Percentiles rank a stretch among this genome's conserved stretches.
These are phyloP conservation scores for Trypanosoma caninum DNA, from an alignment of 208 protist genomes.

Conservation along the genomic window DNA sequence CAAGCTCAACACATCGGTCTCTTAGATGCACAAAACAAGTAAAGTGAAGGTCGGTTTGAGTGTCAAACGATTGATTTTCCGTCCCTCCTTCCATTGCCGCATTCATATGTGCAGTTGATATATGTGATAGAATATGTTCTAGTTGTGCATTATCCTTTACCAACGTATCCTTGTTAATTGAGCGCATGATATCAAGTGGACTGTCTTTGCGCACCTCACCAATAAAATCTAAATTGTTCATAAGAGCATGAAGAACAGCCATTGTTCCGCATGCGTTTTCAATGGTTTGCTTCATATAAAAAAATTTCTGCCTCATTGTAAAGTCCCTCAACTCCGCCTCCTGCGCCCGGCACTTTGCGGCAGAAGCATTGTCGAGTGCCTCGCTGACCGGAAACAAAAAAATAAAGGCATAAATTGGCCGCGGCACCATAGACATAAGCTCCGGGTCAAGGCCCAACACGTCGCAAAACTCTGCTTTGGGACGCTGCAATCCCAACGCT, in stretches of 20 bases:
- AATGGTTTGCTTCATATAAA: slow-evolving; percentile 92
- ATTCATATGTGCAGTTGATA: slow-evolving; percentile 58
- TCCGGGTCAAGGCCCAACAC: slow-evolving; percentile 91
- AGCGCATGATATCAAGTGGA: slow-evolving; percentile 26
- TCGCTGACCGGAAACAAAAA: slow-evolving; percentile 90
- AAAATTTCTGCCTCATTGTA: slow-evolving; percentile 46
- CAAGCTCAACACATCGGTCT: slow-evolving; percentile 91
- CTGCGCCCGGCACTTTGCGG: slow-evolving; percentile 21
- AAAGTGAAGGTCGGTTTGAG: slow-evolving; percentile 93
- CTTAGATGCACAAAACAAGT: slow-evolving; percentile 86
- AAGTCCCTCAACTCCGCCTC: slow-evolving; percentile 38
- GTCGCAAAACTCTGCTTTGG: slow-evolving; percentile 81
- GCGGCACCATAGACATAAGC: slow-evolving; percentile 89
- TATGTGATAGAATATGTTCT: too few relatives aligned
- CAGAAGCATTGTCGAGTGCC: slow-evolving; percentile 27
- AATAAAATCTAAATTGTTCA: slow-evolving; percentile 85
- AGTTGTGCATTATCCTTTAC: too few relatives aligned
- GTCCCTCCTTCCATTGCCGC: slow-evolving; percentile 69
- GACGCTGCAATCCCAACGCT: slow-evolving; percentile 43
- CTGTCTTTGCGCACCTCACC: slow-evolving; percentile 38
- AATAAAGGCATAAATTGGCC: slow-evolving; percentile 84
- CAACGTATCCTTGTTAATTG: too few relatives aligned
- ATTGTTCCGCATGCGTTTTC: slow-evolving; percentile 95
- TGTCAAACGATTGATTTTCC: slow-evolving; percentile 49
- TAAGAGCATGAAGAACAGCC: slow-evolving; percentile 88